phyloP scores from a whole-genome alignment of 306 rosid species.

The Alnus glutinosa region DNA sequence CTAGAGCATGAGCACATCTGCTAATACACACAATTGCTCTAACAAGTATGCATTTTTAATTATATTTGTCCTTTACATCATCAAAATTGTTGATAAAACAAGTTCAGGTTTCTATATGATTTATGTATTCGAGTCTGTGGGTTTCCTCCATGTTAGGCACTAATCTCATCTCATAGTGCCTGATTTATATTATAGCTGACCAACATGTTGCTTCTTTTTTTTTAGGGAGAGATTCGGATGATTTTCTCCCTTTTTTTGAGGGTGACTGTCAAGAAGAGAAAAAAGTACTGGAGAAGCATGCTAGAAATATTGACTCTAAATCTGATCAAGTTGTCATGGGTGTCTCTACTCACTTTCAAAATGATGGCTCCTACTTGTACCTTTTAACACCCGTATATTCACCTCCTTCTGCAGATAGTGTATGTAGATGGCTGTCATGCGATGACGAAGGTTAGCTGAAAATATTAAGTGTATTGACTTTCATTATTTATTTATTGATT shows the following conservation, averaged over 20 bases:
- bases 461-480: not conserved
- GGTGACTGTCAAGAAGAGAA: conserved; percentile 37
- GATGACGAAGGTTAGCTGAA: conserved; percentile 51
- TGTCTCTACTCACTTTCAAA: conserved; percentile 63
- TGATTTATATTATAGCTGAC: conserved; percentile 38
- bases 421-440: conserved; percentile 62
- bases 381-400: conserved; percentile 62
- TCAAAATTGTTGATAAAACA: no score
- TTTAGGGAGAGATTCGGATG: conserved; percentile 56
- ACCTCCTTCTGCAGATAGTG: conserved; percentile 71
- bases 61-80: no score
- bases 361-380: conserved; percentile 74
- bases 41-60: no score
- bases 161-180: conserved; percentile 16
- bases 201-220: conserved; percentile 10
- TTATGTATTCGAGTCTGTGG: not conserved
- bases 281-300: conserved; percentile 33
- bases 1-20: no score
- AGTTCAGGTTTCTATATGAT: not conserved
- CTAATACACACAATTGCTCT: no score
- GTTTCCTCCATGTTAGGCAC: conserved; percentile 6
- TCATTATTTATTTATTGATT: conserved; percentile 7
- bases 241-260: conserved; percentile 54
- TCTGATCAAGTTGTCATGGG: conserved; percentile 46
- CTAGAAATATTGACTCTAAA: conserved; percentile 20